Base-by-base conservation (phyloP, 345 rosid species). In the Rhodomyrtus tomentosa region DNA sequence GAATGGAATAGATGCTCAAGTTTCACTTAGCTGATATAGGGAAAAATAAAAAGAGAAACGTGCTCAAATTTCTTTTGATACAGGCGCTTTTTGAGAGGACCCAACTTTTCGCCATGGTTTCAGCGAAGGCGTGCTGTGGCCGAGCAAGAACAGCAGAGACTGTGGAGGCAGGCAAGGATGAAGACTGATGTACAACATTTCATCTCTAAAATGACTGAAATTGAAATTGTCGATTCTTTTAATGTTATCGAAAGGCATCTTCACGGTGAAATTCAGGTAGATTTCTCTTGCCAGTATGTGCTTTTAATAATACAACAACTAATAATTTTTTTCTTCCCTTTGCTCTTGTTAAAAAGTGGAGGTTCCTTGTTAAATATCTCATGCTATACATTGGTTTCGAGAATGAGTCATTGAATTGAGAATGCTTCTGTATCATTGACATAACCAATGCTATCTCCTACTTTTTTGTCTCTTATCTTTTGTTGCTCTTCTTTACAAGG, bases 61-160 rank as follows among this genome's bases (percentile, higher is more conserved):
- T 14, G 62, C 86, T 84, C 36, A 25, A 53, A 10, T 81, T 51
- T 73, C 81, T 84, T 83, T 87, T 82, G 84, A 40, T 90, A 85
- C 93, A 97, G 99, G 94, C 92, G 95, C 89, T 97, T 97, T 90
- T 87, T 97, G 86, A 89, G 81, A 81, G 99, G 99, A 87, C 96
- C 96, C 25, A 97, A 97, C 88, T 97, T 97, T 90, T 84, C 90
- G 90, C 96, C 99, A 27, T 97, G 99, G 99, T 97, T 97, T 86
- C 95, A 90, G 86, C 91, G 98, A 89, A 89, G 98, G 84, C 95
- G 93, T 55, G 89, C 92, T 27, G 93, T 92, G 84, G 96, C 95
- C 0, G 93, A 95, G 91, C 98, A 93, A 87, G 98, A 97, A 86
- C 99, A 97, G 81, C 91, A 91, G 87, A 94, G 93, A 84, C 87